Percentiles rank a stretch among this genome's conserved stretches.
These are phyloP conservation scores for Eruca vesicaria DNA, from an alignment of 441 rosid species.

Conservation along the genomic window DNA sequence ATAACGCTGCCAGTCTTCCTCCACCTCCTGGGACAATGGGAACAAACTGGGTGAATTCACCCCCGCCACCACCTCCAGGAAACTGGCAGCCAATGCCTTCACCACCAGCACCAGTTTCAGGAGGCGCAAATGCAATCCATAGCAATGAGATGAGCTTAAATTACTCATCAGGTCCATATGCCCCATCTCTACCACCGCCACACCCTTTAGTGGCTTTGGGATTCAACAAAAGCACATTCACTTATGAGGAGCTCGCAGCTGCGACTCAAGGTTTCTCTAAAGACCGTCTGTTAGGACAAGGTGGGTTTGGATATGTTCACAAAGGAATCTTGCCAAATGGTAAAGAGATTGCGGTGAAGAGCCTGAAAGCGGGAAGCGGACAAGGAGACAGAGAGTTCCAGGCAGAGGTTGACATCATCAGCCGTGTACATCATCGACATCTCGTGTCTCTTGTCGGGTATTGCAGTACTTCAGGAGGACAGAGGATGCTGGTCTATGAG, in stretches of 20 bases:
- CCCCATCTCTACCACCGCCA: constrained; percentile 44
- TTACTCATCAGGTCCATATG: constrained; percentile 49
- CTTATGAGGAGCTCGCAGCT: constrained; percentile 63
- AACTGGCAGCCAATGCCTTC: constrained; percentile 34
- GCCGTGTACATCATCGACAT: constrained; percentile 86
- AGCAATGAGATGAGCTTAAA: constrained; percentile 50
- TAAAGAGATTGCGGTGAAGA: constrained; percentile 79
- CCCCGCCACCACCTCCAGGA: constrained; percentile 23
- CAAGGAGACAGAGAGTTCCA: constrained; percentile 74
- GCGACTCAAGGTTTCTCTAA: constrained; percentile 70
- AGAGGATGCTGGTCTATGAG: constrained; percentile 71
- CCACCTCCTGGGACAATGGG: constrained; percentile 46
- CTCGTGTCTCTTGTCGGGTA: constrained; percentile 85
- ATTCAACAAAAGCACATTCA: constrained; percentile 57
- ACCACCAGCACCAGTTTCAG: constrained; percentile 18
- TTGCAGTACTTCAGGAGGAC: constrained; percentile 50
- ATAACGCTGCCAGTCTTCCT: constrained; percentile 29
- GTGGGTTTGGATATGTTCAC: constrained; percentile 88
- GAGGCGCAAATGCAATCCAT: not conserved
- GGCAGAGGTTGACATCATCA: constrained; percentile 85
- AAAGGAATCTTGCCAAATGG: constrained; percentile 71
- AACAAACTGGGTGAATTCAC: constrained; percentile 28
- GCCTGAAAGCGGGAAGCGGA: constrained; percentile 73
- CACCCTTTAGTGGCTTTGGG: constrained; percentile 56
- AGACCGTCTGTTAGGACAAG: constrained; percentile 70